Conservation (phyloP, 306 rosid genomes). For the Cicer pinnatifidum region DNA sequence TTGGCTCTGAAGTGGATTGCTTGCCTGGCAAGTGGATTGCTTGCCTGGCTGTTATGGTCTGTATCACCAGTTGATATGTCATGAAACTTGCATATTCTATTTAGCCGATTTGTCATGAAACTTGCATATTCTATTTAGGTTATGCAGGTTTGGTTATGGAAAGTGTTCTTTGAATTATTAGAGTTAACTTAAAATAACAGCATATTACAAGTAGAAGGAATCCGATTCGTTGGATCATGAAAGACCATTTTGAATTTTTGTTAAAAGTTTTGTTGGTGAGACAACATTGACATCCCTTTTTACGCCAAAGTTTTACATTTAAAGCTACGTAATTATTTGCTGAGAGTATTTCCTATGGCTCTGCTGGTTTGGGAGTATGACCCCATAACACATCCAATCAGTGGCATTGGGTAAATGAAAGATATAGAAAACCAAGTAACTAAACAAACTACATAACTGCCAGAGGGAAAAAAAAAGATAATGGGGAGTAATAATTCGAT, state of each 20-base stretch:
- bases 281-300: conserved; percentile 36
- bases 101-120: conserved; percentile 14
- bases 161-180: conserved; percentile 10
- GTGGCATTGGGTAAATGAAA: background rate
- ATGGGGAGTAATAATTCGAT: background rate
- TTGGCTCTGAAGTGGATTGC: conserved; percentile 37
- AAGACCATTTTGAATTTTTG: background rate
- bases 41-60: conserved; percentile 24
- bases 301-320: conserved; percentile 32
- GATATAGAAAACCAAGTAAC: conserved; percentile 5
- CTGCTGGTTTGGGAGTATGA: conserved; percentile 39
- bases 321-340: conserved; percentile 12
- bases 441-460: background rate
- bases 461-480: background rate
- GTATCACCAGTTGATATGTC: background rate
- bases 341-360: background rate
- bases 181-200: conserved; percentile 39
- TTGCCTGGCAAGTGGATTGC: conserved; percentile 29
- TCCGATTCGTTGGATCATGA: conserved; percentile 33
- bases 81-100: background rate
- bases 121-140: conserved; percentile 20
- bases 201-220: conserved; percentile 32
- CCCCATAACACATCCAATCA: conserved; percentile 38
- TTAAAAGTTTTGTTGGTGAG: conserved; percentile 28
- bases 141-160: conserved; percentile 3